These are phyloP conservation scores for Helminthosporium solani DNA, from an alignment of 2,329 filamentous ascomycete genomes.

Conservation along the genomic window DNA sequence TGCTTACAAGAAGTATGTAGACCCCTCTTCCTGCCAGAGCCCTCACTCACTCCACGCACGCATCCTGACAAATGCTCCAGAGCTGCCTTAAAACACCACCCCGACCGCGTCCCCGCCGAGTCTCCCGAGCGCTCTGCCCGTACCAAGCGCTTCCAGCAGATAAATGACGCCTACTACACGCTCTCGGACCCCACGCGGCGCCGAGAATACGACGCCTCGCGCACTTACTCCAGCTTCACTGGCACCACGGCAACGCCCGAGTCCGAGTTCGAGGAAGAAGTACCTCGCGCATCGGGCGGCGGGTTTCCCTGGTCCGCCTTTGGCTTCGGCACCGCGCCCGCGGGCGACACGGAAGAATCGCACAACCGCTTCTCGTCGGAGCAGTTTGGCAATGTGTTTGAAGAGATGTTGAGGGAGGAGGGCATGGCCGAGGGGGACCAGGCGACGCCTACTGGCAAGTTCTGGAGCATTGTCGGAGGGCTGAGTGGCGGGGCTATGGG, in stretches of 20 bases:
- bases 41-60: neutral
- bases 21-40: neutral
- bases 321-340: conserved; percentile 54
- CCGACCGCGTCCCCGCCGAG: conserved; percentile 81
- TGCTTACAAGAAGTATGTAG: conserved; percentile 88
- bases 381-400: conserved; percentile 75
- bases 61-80: conserved; percentile 46
- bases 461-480: conserved; percentile 86
- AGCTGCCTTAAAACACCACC: conserved; percentile 87
- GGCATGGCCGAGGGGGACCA: conserved; percentile 70
- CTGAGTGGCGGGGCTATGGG: conserved; percentile 86
- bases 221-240: conserved; percentile 54
- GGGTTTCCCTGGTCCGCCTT: conserved; percentile 78
- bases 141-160: conserved; percentile 85
- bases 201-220: conserved; percentile 79
- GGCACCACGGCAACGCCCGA: conserved; percentile 47
- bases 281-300: conserved; percentile 42
- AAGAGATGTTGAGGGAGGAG: conserved; percentile 56
- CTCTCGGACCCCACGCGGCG: conserved; percentile 77
- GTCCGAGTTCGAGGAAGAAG: conserved; percentile 53
- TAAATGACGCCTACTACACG: conserved; percentile 92
- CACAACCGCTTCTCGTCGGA: conserved; percentile 64
- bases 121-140: conserved; percentile 79
- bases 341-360: conserved; percentile 47
- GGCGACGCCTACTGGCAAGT: conserved; percentile 64